Evolutionary conservation across 257 asterid genomes (phyloP), one percentile per base, ranked within the genome.

Genomic region (Handroanthus guayacan): DNA sequence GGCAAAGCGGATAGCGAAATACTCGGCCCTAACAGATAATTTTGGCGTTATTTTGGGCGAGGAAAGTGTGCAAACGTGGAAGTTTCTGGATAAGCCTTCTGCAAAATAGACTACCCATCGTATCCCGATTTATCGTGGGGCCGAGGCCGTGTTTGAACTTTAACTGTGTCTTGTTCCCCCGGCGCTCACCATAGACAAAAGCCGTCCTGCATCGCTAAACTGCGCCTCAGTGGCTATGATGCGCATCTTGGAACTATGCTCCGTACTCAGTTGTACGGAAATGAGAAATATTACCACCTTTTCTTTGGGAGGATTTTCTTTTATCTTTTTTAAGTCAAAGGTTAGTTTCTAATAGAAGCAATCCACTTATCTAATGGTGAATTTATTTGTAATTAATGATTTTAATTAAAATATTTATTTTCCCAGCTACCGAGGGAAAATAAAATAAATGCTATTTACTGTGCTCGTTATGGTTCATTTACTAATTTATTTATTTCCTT

Each of bases 381-480:
- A 44, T 36, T 36, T 31, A 76, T 48, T 10, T 39, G 7, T 4
- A 78, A 63, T 78, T 0, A 79, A 79, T 79, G 72, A 18, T 31
- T 34, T n/a, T 20, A 67, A 45, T 39, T 18, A 11, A 37, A 48
- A 57, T 18, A 37, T 12, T 39, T 55, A 39, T 79, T 50, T 20
- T 31, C 69, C 73, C 83, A 80, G 62, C 83, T 36, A 68, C 83
- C 80, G 50, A 16, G 44, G 66, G 73, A 78, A 65, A 65, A 56
- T 37, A 67, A 74, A 67, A 75, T 80, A 62, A 80, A 75, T 75
- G 80, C 69, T 6, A 31, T 68, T 61, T 51, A 79, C 55, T 75
- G 52, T 8, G n/a, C 72, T 79, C 9, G 69, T 67, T 68, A 14
- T 68, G 73, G 45, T 60, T 41, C 51, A 51, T 51, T 75, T 16